A percentile compares a stretch with the other conserved stretches of the same genome.
Conservation (phyloP, 345 rosid species). For the Nephelium lappaceum region DNA sequence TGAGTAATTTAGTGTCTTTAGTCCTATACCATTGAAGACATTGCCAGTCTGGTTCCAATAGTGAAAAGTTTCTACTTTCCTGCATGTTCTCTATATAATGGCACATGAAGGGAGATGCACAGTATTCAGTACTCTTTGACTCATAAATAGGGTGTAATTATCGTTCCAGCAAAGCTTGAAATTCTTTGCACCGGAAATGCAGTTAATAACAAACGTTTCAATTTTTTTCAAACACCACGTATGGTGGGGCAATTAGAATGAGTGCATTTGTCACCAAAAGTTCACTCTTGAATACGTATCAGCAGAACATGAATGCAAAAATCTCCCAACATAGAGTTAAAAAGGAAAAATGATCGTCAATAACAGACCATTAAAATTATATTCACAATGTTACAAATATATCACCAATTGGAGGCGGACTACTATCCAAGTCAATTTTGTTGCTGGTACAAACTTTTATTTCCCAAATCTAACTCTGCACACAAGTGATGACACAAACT, state of each 20-base stretch:
- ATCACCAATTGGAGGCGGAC: not conserved
- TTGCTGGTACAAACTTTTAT: not conserved
- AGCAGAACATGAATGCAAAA: no score
- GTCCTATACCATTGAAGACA: not conserved
- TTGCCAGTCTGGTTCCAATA: constrained; percentile 7
- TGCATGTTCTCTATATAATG: not conserved
- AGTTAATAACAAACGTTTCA: no score
- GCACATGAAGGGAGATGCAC: not conserved
- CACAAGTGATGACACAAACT: constrained; percentile 4
- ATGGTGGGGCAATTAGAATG: no score
- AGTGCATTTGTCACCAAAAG: no score
- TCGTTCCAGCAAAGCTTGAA: no score
- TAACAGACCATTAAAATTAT: not conserved
- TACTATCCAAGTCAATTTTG: not conserved
- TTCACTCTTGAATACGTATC: no score
- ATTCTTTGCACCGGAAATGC: no score
- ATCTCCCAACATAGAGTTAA: no score
- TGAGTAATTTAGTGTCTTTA: not conserved
- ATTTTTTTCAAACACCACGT: no score
- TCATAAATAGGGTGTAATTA: no score
- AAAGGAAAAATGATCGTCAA: not conserved
- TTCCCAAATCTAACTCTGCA: not conserved
- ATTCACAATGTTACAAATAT: constrained; percentile 2
- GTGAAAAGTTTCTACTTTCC: not conserved
- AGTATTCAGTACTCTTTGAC: no score